Evolutionary conservation across 306 rosid genomes (phyloP).

Genomic region (Cucumis cinereus): DNA sequence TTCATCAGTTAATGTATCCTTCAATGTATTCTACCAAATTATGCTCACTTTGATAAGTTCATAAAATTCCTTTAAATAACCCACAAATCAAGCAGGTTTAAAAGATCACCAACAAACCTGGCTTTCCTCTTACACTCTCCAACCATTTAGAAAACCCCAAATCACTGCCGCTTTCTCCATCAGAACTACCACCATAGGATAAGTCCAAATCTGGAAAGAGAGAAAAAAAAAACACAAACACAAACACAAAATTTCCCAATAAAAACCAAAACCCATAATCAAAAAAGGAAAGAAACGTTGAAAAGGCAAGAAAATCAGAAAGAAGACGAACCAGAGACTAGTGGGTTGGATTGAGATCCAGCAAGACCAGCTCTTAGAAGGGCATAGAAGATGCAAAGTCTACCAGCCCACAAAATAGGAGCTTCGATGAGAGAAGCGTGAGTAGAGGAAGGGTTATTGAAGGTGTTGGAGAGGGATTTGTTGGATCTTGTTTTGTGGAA

Average conservation of each 20-base stretch:
- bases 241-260: background rate
- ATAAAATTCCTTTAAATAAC: background rate
- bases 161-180: slow-evolving; percentile 36
- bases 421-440: slow-evolving; percentile 67
- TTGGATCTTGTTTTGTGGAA: slow-evolving; percentile 15
- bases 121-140: slow-evolving; percentile 53
- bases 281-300: background rate
- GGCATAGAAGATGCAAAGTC: slow-evolving; percentile 75
- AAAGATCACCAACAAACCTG: slow-evolving; percentile 31
- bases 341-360: slow-evolving; percentile 76
- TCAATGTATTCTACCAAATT: background rate
- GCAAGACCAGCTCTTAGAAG: slow-evolving; percentile 77
- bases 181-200: slow-evolving; percentile 18
- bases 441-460: background rate
- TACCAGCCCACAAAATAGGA: slow-evolving; percentile 76
- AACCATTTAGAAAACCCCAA: slow-evolving; percentile 93
- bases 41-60: background rate
- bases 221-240: background rate
- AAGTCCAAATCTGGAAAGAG: slow-evolving; percentile 37
- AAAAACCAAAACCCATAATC: background rate
- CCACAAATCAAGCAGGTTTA: background rate
- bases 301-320: background rate
- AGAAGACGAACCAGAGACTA: slow-evolving; percentile 51
- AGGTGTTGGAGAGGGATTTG: background rate
- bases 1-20: background rate